Conservation (phyloP, 1,139 yeast genomes). For the Nematodospora anomalae region DNA sequence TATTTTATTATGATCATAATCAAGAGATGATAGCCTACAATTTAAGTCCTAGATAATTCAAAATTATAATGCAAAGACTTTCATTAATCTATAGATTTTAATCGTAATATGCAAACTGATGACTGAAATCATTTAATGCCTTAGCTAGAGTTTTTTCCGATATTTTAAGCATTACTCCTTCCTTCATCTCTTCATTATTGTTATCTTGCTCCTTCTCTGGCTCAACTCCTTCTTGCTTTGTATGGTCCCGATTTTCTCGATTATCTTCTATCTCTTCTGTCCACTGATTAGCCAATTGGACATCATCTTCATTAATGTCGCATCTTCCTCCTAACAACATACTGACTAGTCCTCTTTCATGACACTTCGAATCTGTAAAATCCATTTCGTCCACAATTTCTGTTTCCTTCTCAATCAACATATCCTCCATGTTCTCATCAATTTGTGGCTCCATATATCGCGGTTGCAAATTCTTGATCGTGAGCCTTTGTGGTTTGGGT, state of each 20-base stretch:
- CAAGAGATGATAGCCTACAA: too few species aligned
- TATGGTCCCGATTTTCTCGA: neutral
- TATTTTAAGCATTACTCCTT: slow-evolving; percentile 3
- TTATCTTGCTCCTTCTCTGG: slow-evolving; percentile 3
- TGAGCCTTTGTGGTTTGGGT: neutral
- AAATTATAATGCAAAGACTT: too few species aligned
- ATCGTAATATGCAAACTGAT: neutral
- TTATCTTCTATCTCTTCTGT: neutral
- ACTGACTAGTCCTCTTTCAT: slow-evolving; percentile 21
- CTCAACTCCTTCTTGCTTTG: neutral
- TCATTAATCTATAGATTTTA: too few species aligned
- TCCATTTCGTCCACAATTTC: slow-evolving; percentile 18
- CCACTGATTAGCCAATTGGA: slow-evolving; percentile 7
- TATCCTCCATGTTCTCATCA: slow-evolving; percentile 15
- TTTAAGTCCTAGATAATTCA: too few species aligned
- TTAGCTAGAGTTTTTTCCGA: neutral
- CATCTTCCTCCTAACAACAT: slow-evolving; percentile 11
- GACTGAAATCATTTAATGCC: neutral
- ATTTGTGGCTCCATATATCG: slow-evolving; percentile 3
- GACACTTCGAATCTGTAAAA: slow-evolving; percentile 15
- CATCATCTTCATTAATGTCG: slow-evolving; percentile 8
- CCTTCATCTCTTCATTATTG: slow-evolving; percentile 1
- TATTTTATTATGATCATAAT: too few species aligned
- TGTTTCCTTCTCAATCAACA: slow-evolving; percentile 14
- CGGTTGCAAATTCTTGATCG: slow-evolving; percentile 2